Percentiles rank a stretch among this genome's conserved stretches.
Evolutionary conservation across 1,284 basidiomycete species (phyloP).

Genomic region (Cutaneotrichosporon sp.): DNA sequence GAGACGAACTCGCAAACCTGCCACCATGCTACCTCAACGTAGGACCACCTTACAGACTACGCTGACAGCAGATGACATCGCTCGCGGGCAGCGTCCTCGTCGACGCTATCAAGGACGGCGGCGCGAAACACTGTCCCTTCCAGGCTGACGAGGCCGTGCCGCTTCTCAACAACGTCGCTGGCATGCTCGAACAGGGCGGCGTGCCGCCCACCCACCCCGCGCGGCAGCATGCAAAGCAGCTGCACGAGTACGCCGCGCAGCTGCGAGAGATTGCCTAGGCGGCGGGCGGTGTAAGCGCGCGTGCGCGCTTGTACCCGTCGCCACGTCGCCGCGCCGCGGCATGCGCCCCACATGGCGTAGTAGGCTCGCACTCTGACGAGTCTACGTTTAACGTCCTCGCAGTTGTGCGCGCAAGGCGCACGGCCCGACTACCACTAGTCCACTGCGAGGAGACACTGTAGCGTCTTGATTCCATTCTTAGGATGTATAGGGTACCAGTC

Average conservation of each 20-base stretch:
- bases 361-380: no score
- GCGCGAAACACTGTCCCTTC: conserved; percentile 7
- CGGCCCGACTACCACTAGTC: no score
- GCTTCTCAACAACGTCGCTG: conserved; percentile 22
- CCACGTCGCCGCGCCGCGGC: no score
- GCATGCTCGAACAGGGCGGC: conserved; percentile 25
- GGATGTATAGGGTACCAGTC: no score
- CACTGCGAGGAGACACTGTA: no score
- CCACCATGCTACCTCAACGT: conserved; percentile 30
- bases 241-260: conserved; percentile 21
- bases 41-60: conserved; percentile 2
- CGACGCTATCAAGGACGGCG: conserved; percentile 18
- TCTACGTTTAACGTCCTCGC: no score
- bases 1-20: conserved; percentile 24
- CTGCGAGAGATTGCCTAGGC: not conserved
- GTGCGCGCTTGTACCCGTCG: no score
- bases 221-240: conserved; percentile 18
- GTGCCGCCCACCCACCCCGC: conserved; percentile 25
- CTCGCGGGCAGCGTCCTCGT: conserved; percentile 18
- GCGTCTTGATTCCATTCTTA: no score
- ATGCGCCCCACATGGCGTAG: no score
- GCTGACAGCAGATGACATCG: conserved; percentile 21
- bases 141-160: conserved; percentile 16
- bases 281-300: no score
- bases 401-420: no score